Conservation (phyloP, 306 rosid genomes). For the Herpetospermum pedunculosum region DNA sequence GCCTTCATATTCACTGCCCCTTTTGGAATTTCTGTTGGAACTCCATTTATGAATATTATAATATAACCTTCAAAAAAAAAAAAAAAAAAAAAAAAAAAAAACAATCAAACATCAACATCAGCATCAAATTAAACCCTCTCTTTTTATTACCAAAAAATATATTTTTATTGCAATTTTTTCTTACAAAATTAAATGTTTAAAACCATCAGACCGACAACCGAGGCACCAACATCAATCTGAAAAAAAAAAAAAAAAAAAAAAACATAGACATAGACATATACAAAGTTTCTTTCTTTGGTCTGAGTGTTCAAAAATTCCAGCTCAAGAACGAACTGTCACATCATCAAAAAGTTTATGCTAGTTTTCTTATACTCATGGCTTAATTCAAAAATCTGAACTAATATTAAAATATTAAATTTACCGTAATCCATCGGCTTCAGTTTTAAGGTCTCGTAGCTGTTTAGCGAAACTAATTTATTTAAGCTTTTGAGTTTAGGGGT, state of each 20-base stretch:
- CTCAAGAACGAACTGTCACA: constrained; percentile 34
- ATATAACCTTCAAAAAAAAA: constrained; percentile 30
- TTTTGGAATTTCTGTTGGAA: constrained; percentile 57
- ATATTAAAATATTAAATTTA: not conserved
- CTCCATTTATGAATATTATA: constrained; percentile 74
- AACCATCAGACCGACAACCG: not conserved
- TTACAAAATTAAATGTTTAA: not conserved
- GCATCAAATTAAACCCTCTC: not conserved
- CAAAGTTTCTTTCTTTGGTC: not conserved
- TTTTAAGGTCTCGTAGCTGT: not conserved
- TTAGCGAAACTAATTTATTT: too few relatives aligned
- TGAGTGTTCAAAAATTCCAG: constrained; percentile 9
- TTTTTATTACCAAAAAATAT: not conserved
- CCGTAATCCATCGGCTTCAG: not conserved
- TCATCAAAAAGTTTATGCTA: constrained; percentile 27
- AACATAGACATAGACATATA: not conserved
- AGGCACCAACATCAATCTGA: not conserved
- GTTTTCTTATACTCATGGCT: too few relatives aligned
- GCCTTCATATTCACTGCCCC: constrained; percentile 57
- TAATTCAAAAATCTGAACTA: not conserved
- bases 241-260: not conserved
- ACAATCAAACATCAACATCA: not conserved
- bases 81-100: not conserved
- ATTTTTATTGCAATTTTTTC: not conserved
- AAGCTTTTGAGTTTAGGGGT: not conserved